A percentile compares a stretch with the other conserved stretches of the same genome.
phyloP scores from a whole-genome alignment of 2,329 filamentous ascomycete species.

The Colletotrichum euphorbiae region DNA sequence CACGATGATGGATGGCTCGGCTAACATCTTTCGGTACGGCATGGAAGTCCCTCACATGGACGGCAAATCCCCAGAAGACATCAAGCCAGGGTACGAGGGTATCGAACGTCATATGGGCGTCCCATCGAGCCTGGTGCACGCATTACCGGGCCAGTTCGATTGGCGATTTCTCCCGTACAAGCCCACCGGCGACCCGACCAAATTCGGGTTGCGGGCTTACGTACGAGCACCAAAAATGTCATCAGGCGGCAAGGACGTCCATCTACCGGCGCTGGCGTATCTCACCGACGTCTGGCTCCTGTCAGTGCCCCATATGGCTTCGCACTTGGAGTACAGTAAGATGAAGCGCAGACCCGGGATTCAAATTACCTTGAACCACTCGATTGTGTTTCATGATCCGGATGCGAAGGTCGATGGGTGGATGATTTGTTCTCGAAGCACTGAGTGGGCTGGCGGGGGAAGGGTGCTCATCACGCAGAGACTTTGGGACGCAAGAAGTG shows the following conservation, averaged over 20 bases:
- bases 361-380: slow-evolving; percentile 4
- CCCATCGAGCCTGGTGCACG: background rate
- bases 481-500: background rate
- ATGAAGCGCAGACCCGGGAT: slow-evolving; percentile 1
- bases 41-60: background rate
- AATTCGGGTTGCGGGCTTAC: background rate
- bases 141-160: background rate
- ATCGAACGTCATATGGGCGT: background rate
- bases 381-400: background rate
- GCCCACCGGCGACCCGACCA: background rate
- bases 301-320: background rate
- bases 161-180: background rate
- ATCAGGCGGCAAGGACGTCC: background rate
- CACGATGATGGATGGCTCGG: background rate
- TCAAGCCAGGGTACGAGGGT: background rate
- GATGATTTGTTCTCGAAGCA: background rate
- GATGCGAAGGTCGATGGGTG: background rate
- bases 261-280: background rate
- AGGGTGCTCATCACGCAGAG: slow-evolving; percentile 2
- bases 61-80: background rate
- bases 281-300: slow-evolving; percentile 8
- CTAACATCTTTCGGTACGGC: background rate
- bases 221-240: background rate
- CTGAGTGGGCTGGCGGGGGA: slow-evolving; percentile 1
- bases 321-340: background rate